Evolutionary conservation across 2,329 filamentous ascomycete genomes (phyloP), one percentile per base, ranked within the genome.

Genomic region (Capronia epimyces): DNA sequence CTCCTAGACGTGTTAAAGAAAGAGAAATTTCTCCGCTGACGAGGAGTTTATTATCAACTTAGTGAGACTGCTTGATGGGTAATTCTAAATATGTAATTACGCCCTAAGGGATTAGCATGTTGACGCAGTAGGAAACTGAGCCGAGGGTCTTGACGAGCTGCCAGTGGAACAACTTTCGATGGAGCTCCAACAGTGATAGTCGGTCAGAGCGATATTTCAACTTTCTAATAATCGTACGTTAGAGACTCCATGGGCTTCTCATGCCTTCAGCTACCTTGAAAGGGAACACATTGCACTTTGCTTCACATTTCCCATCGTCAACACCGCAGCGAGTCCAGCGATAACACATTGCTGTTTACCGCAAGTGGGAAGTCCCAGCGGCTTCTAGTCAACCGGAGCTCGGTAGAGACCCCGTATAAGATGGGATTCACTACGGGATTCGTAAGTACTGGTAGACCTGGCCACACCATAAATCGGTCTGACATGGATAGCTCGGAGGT

Each of bases 361-460:
- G 3, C 7, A 32, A n/a, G 7, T 12, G 7, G 7, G 29, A 32
- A 8, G 29, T 27, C 29, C 29, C 7, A 8, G 12, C 29, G 3
- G 7, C 13, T 8, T 3, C 3, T 32, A 3, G 29, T 32, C 7
- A 32, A n/a, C 29, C 7, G 7, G n/a, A 3, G 6, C 29, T 27
- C 6, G 13, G 29, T 10, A 10, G n/a, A 24, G 39, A 42, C 39
- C 13, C 20, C 40, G n/a, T n/a, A 18, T 43, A 65, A 52, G 60
- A 88, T 89, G 85, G 84, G 85, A 65, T 87, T 88, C 74, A 77
- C 80, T 59, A 77, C 81, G 36, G 86, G 86, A 61, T 86, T 89
- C 67, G 86, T 89, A 77, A 58, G 83, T 73, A 46, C 18, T 37
- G 1, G 12, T 46, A 43, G 12, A 25, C 46, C 37, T 8, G 15